phyloP scores from a whole-genome alignment of 805 yeast species.

The Maudiozyma turicensis region DNA sequence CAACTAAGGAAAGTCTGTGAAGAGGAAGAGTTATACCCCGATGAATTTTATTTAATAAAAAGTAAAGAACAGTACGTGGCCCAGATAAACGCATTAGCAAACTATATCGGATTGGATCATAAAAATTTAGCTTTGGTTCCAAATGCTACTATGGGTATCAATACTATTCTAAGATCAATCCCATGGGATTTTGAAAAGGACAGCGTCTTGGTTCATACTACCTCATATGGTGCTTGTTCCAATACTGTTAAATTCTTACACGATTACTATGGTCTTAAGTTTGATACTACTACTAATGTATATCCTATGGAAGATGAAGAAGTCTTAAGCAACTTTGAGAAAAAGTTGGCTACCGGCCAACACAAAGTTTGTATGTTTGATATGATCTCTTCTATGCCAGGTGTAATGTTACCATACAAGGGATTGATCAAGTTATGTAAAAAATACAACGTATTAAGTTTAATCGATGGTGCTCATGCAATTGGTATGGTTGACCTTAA shows the following conservation, averaged over 20 bases:
- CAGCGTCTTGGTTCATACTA: conserved; percentile 38
- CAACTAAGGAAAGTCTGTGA: conserved; percentile 26
- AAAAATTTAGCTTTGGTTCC: conserved; percentile 42
- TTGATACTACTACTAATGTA: conserved; percentile 31
- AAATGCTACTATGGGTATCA: conserved; percentile 55
- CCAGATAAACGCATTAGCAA: conserved; percentile 32
- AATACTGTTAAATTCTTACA: conserved; percentile 40
- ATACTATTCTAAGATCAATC: conserved; percentile 44
- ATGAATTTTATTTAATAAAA: conserved; percentile 31
- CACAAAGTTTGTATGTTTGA: conserved; percentile 43
- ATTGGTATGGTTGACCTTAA: conserved; percentile 45
- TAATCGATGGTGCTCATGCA: conserved; percentile 68
- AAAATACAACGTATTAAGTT: conserved; percentile 38
- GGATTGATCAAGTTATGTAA: conserved; percentile 37
- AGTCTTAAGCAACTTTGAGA: conserved; percentile 29
- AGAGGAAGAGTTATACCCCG: conserved; percentile 36
- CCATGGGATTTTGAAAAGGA: conserved; percentile 40
- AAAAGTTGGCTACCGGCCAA: conserved; percentile 18
- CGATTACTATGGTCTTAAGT: conserved; percentile 27
- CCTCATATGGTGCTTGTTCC: conserved; percentile 46
- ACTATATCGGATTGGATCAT: conserved; percentile 39
- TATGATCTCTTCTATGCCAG: conserved; percentile 57
- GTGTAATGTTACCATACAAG: conserved; percentile 47
- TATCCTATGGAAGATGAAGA: conserved; percentile 39
- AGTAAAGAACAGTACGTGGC: conserved; percentile 25